Evolutionary conservation across 441 rosid species (phyloP).

Genomic region (Gossypium davidsonii): DNA sequence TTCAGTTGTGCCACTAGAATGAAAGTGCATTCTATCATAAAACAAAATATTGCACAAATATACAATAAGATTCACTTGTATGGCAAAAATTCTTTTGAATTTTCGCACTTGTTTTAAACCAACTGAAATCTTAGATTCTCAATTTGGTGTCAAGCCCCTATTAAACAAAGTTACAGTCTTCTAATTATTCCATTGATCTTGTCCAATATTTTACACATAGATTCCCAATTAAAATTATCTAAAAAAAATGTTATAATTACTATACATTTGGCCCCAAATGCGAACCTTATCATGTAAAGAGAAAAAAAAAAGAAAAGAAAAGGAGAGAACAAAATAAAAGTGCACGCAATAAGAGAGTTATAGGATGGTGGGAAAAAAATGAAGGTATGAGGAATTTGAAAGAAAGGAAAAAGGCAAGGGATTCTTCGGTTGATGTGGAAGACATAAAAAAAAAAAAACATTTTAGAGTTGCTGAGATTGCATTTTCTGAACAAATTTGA

Average conservation of each 20-base stretch:
- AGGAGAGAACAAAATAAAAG: slow-evolving; percentile 39
- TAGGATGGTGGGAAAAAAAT: slow-evolving; percentile 14
- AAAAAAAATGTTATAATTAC: slow-evolving; percentile 7
- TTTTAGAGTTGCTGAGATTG: slow-evolving; percentile 13
- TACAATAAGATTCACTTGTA: slow-evolving; percentile 41
- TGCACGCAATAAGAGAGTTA: slow-evolving; percentile 23
- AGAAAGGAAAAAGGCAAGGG: not conserved
- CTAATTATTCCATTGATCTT: slow-evolving; percentile 45
- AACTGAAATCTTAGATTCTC: slow-evolving; percentile 46
- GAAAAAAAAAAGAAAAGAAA: slow-evolving; percentile 9
- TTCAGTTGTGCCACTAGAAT: slow-evolving; percentile 28
- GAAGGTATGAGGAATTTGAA: too few relatives aligned
- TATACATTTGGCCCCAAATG: slow-evolving; percentile 30
- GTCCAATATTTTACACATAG: slow-evolving; percentile 33
- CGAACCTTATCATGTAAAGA: slow-evolving; percentile 38
- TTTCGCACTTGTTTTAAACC: slow-evolving; percentile 44
- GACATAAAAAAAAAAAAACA: too few relatives aligned
- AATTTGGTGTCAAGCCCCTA: slow-evolving; percentile 37
- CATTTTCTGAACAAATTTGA: slow-evolving; percentile 17
- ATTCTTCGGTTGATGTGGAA: too few relatives aligned
- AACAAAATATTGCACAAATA: slow-evolving; percentile 50
- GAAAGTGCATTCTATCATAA: slow-evolving; percentile 43
- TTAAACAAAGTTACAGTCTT: slow-evolving; percentile 21
- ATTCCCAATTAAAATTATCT: slow-evolving; percentile 24
- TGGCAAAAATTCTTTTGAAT: slow-evolving; percentile 32